Percentiles rank a stretch among this genome's conserved stretches.
Evolutionary conservation across 257 asterid genomes (phyloP).

Genomic region (Solanum corneliomulleri): DNA sequence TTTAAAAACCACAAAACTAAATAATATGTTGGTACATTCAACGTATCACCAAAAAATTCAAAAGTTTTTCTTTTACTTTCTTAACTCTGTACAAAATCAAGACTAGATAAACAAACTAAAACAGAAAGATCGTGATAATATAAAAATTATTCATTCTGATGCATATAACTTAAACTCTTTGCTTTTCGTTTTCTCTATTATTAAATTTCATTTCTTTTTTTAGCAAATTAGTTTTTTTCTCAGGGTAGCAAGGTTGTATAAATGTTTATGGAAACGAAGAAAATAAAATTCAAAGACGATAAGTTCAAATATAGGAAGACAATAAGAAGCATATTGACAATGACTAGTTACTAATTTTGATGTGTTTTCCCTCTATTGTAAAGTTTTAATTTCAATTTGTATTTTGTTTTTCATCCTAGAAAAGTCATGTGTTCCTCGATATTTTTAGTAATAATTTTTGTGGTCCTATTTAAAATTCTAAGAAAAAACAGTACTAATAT

Average conservation of each 20-base stretch:
- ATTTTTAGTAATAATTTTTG: background rate
- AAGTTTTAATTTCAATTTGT: background rate
- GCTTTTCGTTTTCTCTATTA: background rate
- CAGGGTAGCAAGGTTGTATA: background rate
- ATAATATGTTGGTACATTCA: background rate
- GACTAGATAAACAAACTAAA: too few relatives aligned
- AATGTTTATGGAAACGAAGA: background rate
- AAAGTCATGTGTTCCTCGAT: background rate
- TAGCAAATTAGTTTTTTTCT: background rate
- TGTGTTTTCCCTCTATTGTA: background rate
- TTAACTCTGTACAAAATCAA: too few relatives aligned
- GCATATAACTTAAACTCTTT: background rate
- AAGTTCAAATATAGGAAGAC: background rate
- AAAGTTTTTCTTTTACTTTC: too few relatives aligned
- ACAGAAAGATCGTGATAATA: fast-evolving
- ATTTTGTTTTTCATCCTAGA: background rate
- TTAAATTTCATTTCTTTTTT: background rate
- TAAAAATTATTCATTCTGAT: background rate
- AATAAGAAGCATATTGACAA: background rate
- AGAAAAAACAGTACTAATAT: background rate
- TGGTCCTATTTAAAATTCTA: background rate
- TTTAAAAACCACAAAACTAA: background rate
- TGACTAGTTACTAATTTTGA: background rate
- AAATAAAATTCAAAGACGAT: background rate
- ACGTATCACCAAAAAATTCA: too few relatives aligned